Conservation (phyloP, 331 rosid species). For the Spiraea crenata region DNA sequence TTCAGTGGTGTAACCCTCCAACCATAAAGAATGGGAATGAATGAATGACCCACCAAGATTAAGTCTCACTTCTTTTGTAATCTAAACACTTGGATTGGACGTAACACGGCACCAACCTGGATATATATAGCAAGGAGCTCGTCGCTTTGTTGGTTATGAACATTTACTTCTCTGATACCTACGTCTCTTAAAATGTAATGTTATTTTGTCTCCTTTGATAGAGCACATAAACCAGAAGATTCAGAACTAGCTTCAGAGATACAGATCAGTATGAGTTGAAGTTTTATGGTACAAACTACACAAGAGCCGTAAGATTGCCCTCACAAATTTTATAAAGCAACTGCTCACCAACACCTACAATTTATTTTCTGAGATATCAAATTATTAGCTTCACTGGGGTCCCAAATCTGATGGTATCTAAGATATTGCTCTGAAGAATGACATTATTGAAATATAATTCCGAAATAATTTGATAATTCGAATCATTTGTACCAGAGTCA, state of each 20-base stretch:
- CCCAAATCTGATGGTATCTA: neutral
- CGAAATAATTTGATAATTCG: neutral
- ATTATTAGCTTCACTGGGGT: neutral
- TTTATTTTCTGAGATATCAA: neutral
- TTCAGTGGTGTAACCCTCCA: neutral
- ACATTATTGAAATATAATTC: neutral
- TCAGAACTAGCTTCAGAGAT: neutral
- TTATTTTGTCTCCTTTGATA: neutral
- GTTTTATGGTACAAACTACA: neutral
- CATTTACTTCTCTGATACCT: neutral
- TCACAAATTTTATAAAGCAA: neutral
- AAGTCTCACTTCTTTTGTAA: neutral
- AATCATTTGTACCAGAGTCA: neutral
- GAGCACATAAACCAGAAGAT: too few species aligned
- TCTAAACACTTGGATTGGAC: neutral
- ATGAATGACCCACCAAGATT: neutral
- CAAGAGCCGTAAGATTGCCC: neutral
- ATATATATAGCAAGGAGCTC: neutral
- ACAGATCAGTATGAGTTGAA: slow-evolving; percentile 6
- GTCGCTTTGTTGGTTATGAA: too few species aligned
- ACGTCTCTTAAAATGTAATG: neutral
- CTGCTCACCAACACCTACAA: neutral
- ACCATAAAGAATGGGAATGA: neutral
- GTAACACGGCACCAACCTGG: neutral
- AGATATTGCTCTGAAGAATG: neutral